A percentile compares a stretch with the other conserved stretches of the same genome.
phyloP scores from a whole-genome alignment of 768 basidiomycete species.

The Mycena rebaudengoi region DNA sequence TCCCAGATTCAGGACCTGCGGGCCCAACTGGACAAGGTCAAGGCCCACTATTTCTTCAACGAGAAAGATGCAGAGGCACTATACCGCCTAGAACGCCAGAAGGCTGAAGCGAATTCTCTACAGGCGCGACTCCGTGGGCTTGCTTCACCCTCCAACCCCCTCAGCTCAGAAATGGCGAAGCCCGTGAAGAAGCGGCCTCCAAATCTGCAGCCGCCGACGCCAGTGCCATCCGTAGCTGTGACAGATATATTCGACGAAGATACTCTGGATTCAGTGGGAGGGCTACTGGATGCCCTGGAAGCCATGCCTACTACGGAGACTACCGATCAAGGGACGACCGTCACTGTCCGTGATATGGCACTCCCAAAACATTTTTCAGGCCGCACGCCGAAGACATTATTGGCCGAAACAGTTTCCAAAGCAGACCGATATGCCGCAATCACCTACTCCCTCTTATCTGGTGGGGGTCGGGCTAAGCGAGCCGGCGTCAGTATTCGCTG shows the following conservation, averaged over 20 bases:
- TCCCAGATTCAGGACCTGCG: conserved; percentile 49
- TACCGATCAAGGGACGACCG: conserved; percentile 60
- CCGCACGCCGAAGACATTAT: conserved; percentile 77
- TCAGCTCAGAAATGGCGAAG: neutral
- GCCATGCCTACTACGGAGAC: conserved; percentile 64
- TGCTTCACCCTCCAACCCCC: neutral
- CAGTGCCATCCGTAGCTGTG: neutral
- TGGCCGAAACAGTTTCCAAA: conserved; percentile 74
- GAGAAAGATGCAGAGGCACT: conserved; percentile 67
- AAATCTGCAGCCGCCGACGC: conserved; percentile 12
- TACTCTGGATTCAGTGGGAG: conserved; percentile 57
- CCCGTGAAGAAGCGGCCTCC: conserved; percentile 16
- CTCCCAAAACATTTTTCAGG: conserved; percentile 88
- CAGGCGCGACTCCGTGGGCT: conserved; percentile 49
- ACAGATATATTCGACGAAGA: conserved; percentile 64
- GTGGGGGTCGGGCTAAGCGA: conserved; percentile 77
- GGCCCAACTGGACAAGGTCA: conserved; percentile 53
- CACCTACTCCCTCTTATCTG: conserved; percentile 71
- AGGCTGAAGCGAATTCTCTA: conserved; percentile 53
- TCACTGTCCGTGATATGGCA: conserved; percentile 74
- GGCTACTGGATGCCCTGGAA: conserved; percentile 81
- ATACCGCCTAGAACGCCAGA: conserved; percentile 63
- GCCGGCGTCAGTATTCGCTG: conserved; percentile 78
- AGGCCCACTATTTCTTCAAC: conserved; percentile 76
- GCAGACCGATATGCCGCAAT: conserved; percentile 79